A percentile compares a stretch with the other conserved stretches of the same genome.
phyloP scores from a whole-genome alignment of 352 stramenopile species.

The Pythium diclinum region DNA sequence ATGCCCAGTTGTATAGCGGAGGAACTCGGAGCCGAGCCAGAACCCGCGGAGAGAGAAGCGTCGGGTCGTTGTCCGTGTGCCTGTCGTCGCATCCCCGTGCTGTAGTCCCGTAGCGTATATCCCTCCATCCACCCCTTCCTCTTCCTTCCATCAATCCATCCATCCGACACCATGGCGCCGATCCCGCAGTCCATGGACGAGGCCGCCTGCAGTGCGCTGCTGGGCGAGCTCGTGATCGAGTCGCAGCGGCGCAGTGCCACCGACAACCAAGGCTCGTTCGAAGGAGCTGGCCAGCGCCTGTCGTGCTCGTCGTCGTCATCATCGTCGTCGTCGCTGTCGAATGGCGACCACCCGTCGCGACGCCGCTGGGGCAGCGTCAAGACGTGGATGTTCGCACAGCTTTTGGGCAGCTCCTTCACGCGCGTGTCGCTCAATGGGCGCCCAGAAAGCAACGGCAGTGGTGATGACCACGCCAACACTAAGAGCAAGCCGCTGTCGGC shows the following conservation, averaged over 20 bases:
- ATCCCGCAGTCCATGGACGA: constrained; percentile 15
- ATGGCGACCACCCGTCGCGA: constrained; percentile 18
- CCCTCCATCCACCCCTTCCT: not conserved
- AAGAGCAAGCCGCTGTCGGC: constrained; percentile 26
- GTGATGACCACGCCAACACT: not conserved
- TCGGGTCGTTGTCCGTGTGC: not conserved
- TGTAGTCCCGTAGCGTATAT: constrained; percentile 6
- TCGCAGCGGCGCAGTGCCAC: not conserved
- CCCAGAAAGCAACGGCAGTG: not conserved
- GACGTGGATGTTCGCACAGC: constrained; percentile 71
- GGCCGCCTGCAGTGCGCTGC: not conserved
- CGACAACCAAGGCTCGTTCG: constrained; percentile 8
- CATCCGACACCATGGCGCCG: constrained; percentile 17
- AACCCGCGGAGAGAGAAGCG: constrained; percentile 18
- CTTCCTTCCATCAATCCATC: not conserved
- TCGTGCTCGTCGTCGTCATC: constrained; percentile 16
- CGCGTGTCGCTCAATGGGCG: constrained; percentile 45
- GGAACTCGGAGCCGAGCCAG: constrained; percentile 14
- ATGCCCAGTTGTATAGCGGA: constrained; percentile 12
- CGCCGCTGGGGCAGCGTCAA: constrained; percentile 62
- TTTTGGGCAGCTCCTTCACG: constrained; percentile 62
- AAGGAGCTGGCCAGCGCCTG: not conserved
- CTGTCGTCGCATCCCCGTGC: constrained; percentile 4
- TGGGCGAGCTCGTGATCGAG: constrained; percentile 4
- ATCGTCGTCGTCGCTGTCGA: not conserved